phyloP scores from a whole-genome alignment of 345 rosid genomes.

The Rhizophora apiculata region DNA sequence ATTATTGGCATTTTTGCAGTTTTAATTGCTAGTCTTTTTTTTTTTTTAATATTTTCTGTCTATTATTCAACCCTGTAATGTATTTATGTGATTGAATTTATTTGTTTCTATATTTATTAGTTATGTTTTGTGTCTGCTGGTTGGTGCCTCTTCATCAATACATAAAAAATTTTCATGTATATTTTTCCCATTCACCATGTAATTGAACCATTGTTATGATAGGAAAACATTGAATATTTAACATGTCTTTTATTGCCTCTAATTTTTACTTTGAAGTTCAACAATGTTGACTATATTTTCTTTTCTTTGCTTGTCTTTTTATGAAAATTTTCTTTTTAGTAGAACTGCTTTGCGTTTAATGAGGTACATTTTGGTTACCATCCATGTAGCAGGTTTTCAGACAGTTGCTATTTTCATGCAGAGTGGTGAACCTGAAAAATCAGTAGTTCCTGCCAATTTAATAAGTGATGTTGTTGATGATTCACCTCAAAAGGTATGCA shows the following conservation, averaged over 20 bases:
- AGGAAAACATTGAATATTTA: neutral
- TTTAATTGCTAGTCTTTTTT: too few species aligned
- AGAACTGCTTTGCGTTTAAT: conserved; percentile 47
- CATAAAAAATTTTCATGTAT: neutral
- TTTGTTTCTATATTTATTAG: too few species aligned
- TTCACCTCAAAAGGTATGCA: conserved; percentile 70
- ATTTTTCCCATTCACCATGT: neutral
- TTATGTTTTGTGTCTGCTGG: too few species aligned
- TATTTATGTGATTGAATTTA: too few species aligned
- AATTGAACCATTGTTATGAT: neutral
- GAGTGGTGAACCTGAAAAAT: conserved; percentile 69
- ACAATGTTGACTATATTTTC: neutral
- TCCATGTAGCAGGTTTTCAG: conserved; percentile 97
- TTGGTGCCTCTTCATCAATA: neutral
- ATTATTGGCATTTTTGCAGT: too few species aligned
- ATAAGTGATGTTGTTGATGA: conserved; percentile 53
- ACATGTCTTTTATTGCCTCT: neutral
- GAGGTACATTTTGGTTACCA: conserved; percentile 81
- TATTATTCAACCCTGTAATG: too few species aligned
- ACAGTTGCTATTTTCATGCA: conserved; percentile 99
- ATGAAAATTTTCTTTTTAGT: neutral
- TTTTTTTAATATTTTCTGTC: too few species aligned
- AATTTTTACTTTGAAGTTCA: neutral
- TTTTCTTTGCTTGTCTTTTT: neutral
- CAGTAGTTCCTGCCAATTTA: conserved; percentile 35